Evolutionary conservation across 2,329 filamentous ascomycete genomes (phyloP), one percentile per base, ranked within the genome.

Genomic region (Pseudocercospora pini-densiflorae): DNA sequence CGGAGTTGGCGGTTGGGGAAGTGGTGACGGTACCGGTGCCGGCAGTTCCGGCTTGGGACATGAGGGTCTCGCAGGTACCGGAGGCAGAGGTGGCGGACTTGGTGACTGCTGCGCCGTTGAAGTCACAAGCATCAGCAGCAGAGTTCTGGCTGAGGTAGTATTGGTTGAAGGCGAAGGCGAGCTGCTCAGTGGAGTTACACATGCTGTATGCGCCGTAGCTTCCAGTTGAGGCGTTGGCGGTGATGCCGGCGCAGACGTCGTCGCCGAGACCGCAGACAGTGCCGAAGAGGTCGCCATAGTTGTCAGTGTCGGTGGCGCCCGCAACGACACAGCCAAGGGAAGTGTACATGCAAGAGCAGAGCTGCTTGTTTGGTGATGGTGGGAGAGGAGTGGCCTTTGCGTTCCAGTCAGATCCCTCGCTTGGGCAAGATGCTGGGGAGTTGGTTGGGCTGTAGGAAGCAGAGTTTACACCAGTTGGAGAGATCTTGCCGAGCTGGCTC

Each of bases 271-370:
- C 90, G 81, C 92, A 95, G 79, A 94, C 87, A 78, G 82, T 89
- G 77, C 84, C 84, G 80, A 98, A 98, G 72, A 95, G 86, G 16
- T 85, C 81, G 59, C 86, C 87, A 74, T 88, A 90, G 64, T 88
- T 81, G 62, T 89, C 83, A 59, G 82, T 78, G 70, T 85, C 81
- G 24, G 93, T 81, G 73, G 80, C 79, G 55, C 84, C 79, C 54
- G 86, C 83, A 67, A 93, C 88, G 29, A 86, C 85, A 82, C 95
- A 99, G 66, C 83, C 82, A 64, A 97, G 83, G 53, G 88, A 88
- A 70, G 87, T 83, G 79, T 87, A 86, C 92, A 97, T 97, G 87
- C 95, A 99, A 65, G 85, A 80, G 86, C 95, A 99, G 55, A 97
- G 89, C 53, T 88, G 76, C 54, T 87, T 77, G 82, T 98, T 92